Percentiles rank a stretch among this genome's conserved stretches.
These are phyloP conservation scores for Suillus decipiens DNA, from an alignment of 768 basidiomycete genomes.

Conservation along the genomic window DNA sequence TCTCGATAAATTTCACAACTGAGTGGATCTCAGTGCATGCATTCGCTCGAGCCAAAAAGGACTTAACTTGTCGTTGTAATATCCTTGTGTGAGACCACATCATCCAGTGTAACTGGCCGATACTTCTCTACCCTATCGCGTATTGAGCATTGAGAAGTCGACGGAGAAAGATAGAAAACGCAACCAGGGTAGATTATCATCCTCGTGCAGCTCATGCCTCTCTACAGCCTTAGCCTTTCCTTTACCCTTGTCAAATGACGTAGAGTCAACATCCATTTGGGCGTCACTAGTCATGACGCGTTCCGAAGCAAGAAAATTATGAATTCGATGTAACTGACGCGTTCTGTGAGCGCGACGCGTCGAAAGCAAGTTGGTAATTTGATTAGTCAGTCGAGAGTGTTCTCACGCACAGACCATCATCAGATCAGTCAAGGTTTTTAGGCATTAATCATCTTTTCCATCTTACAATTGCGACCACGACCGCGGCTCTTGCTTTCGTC, in stretches of 20 bases:
- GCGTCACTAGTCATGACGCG: slow-evolving; percentile 56
- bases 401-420: slow-evolving; percentile 48
- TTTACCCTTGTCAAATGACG: slow-evolving; percentile 40
- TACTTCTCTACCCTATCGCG: slow-evolving; percentile 93
- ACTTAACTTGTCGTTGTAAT: slow-evolving; percentile 86
- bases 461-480: slow-evolving; percentile 17
- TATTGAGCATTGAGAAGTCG: slow-evolving; percentile 9
- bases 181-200: slow-evolving; percentile 87
- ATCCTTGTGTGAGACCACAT: slow-evolving; percentile 96
- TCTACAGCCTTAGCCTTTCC: slow-evolving; percentile 71
- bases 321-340: background rate
- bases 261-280: slow-evolving; percentile 47
- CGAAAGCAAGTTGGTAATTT: background rate
- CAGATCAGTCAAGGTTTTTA: slow-evolving; percentile 36
- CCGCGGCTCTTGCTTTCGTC: slow-evolving; percentile 74
- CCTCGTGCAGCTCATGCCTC: slow-evolving; percentile 40
- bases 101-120: slow-evolving; percentile 85
- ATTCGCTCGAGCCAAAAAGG: background rate
- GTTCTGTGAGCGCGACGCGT: slow-evolving; percentile 3
- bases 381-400: slow-evolving; percentile 23
- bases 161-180: slow-evolving; percentile 12
- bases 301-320: slow-evolving; percentile 1
- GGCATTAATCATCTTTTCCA: slow-evolving; percentile 19
- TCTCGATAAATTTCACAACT: slow-evolving; percentile 98
- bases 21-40: slow-evolving; percentile 15